A percentile compares a stretch with the other conserved stretches of the same genome.
phyloP scores from a whole-genome alignment of 2,329 filamentous ascomycete species.

The Penicillium nordicum region DNA sequence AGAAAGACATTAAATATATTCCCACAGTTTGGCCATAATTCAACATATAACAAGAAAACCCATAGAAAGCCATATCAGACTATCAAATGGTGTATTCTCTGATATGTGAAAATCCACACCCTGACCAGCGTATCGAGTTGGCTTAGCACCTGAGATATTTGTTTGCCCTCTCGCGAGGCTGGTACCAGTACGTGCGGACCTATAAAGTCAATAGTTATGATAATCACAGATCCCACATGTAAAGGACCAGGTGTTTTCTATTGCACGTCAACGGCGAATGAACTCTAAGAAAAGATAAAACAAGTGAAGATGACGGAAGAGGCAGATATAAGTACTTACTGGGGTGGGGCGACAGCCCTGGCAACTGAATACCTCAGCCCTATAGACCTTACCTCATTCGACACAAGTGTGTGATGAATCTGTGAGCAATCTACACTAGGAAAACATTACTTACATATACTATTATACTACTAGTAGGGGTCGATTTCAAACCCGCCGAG shows the following conservation, averaged over 20 bases:
- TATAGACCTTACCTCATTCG: conserved; percentile 3
- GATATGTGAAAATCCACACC: no score
- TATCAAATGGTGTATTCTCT: no score
- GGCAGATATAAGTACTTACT: neutral
- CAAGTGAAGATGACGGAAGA: neutral
- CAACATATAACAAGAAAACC: no score
- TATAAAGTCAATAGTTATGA: no score
- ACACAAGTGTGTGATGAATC: neutral
- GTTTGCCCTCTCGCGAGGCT: neutral
- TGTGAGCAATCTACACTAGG: neutral
- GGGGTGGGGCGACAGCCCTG: neutral
- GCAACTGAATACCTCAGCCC: neutral
- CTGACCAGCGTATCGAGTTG: neutral
- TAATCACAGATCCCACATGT: neutral
- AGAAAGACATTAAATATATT: neutral
- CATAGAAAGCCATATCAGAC: neutral
- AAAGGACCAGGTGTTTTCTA: no score
- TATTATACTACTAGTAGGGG: neutral
- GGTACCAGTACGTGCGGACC: no score
- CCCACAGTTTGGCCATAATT: neutral
- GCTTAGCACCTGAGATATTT: no score
- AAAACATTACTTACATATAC: neutral
- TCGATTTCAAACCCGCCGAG: neutral
- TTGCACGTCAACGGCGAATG: neutral
- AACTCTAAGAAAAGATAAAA: neutral